Percentiles rank a stretch among this genome's conserved stretches.
These are phyloP conservation scores for Candida oleophila DNA, from an alignment of 805 yeast species.

Conservation along the genomic window DNA sequence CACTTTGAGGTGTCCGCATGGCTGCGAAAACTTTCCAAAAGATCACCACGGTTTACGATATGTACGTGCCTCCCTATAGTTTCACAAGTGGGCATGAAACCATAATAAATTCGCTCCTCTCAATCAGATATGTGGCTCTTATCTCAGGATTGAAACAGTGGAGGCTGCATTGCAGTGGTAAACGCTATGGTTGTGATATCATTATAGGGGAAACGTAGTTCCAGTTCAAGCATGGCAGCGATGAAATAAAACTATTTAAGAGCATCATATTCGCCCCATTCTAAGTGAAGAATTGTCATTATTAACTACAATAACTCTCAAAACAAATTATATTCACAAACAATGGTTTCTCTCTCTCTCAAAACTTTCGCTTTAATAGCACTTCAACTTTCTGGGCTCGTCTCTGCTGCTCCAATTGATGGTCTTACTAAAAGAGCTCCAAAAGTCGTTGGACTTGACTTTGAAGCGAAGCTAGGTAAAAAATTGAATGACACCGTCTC, in stretches of 20 bases:
- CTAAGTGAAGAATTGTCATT: background rate
- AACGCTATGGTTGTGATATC: too few species aligned
- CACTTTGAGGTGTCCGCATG: background rate
- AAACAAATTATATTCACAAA: background rate
- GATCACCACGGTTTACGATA: too few species aligned
- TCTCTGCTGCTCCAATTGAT: conserved; percentile 5
- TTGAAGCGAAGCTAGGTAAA: background rate
- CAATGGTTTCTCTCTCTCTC: conserved; percentile 2
- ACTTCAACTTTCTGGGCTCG: background rate
- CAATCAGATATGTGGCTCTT: too few species aligned
- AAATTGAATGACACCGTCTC: background rate
- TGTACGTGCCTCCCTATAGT: too few species aligned
- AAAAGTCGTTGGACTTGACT: conserved; percentile 5
- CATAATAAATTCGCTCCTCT: too few species aligned
- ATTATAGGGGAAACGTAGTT: too few species aligned
- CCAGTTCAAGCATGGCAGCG: too few species aligned
- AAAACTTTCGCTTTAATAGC: conserved; percentile 4
- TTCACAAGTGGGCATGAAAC: too few species aligned
- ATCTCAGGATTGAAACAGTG: too few species aligned
- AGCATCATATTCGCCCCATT: background rate
- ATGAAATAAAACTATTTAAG: background rate
- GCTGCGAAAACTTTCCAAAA: background rate
- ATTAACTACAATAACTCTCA: background rate
- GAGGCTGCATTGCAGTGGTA: too few species aligned
- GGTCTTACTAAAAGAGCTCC: conserved; percentile 6